Percentiles rank a stretch among this genome's conserved stretches.
phyloP scores from a whole-genome alignment of 352 stramenopile genomes.

The Aphanomyces astaci region DNA sequence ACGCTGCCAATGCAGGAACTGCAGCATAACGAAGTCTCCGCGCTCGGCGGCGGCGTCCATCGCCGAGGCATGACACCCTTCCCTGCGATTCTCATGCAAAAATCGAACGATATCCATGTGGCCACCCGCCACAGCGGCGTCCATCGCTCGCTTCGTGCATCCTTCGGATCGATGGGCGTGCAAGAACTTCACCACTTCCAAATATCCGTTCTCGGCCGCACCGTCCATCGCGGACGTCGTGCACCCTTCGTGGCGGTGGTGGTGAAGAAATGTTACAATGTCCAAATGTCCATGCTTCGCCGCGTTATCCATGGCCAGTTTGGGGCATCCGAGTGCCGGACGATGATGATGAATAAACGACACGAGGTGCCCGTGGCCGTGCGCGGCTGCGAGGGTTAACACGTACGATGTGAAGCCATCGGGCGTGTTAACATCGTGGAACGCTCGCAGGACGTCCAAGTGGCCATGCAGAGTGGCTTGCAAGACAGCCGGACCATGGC shows the following conservation, averaged over 20 bases:
- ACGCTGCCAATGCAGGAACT: not conserved
- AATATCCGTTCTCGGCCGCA: constrained; percentile 17
- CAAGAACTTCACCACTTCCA: constrained; percentile 25
- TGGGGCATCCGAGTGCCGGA: not conserved
- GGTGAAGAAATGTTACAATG: constrained; percentile 24
- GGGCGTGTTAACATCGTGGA: not conserved
- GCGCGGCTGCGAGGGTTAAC: not conserved
- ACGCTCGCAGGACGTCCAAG: not conserved
- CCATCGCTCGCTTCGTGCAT: not conserved
- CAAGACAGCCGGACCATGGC: not conserved
- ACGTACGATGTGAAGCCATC: not conserved
- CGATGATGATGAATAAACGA: not conserved
- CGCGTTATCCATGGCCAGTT: constrained; percentile 25
- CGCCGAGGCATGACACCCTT: not conserved
- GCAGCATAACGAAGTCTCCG: constrained; percentile 1
- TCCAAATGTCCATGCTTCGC: constrained; percentile 26
- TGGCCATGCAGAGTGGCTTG: not conserved
- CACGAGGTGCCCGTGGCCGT: not conserved
- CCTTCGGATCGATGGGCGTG: not conserved
- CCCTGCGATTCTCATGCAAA: not conserved
- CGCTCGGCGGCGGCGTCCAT: not conserved
- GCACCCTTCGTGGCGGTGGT: constrained; percentile 20
- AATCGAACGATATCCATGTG: not conserved
- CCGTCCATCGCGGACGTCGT: constrained; percentile 23
- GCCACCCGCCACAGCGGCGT: not conserved